Conservation (phyloP, 1,139 yeast species). For the Magnusiomyces suaveolens region DNA sequence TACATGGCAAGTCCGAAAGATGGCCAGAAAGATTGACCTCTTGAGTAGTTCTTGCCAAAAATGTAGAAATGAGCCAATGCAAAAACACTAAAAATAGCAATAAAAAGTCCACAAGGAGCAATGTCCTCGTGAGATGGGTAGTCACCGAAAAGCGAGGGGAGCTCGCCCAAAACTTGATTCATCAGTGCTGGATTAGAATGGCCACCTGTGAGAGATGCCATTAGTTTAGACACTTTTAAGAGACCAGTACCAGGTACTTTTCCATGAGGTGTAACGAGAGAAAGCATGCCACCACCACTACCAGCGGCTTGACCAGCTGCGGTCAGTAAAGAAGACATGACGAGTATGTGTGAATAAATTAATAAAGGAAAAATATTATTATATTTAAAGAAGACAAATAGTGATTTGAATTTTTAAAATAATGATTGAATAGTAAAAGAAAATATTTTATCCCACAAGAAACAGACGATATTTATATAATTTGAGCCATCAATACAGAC, state of each 20-base stretch:
- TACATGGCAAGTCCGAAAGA: slow-evolving; percentile 49
- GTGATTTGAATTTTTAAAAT: no score
- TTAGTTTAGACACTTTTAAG: slow-evolving; percentile 8
- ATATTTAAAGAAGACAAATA: no score
- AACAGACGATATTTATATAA: no score
- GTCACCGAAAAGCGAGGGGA: slow-evolving; percentile 54
- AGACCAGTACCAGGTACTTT: slow-evolving; percentile 20
- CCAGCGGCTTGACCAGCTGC: neutral
- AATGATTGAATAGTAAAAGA: no score
- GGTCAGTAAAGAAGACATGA: neutral
- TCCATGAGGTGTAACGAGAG: slow-evolving; percentile 21
- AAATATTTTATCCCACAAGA: no score
- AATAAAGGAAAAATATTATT: neutral
- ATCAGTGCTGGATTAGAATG: slow-evolving; percentile 8
- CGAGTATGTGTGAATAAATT: neutral
- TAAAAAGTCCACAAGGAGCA: slow-evolving; percentile 54
- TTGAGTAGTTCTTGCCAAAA: slow-evolving; percentile 41
- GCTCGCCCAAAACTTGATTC: slow-evolving; percentile 29
- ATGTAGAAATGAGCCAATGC: slow-evolving; percentile 41
- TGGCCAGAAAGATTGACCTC: slow-evolving; percentile 60
- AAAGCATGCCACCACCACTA: slow-evolving; percentile 9
- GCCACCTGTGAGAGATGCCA: slow-evolving; percentile 7
- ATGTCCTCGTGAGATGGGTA: slow-evolving; percentile 49
- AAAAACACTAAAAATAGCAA: slow-evolving; percentile 45
- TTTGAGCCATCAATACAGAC: no score